Evolutionary conservation across 176 grass and related monocot species (phyloP).

Genomic region (Oryza meyeriana): DNA sequence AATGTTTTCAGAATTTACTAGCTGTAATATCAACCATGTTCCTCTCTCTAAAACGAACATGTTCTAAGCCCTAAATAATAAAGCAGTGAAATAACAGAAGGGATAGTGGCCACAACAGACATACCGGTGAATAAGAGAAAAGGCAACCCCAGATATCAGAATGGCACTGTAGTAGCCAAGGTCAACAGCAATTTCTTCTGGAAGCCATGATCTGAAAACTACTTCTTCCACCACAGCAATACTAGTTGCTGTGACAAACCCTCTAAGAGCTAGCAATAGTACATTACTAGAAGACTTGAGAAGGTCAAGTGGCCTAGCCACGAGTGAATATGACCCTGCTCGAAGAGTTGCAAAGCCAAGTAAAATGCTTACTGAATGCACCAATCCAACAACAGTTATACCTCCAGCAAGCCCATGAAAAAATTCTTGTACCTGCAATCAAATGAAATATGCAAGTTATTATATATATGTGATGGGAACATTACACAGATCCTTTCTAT

Average conservation of each 20-base stretch:
- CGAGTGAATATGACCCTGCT: slow-evolving; percentile 31
- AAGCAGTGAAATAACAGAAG: slow-evolving; percentile 23
- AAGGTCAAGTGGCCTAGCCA: slow-evolving; percentile 45
- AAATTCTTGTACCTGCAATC: slow-evolving; percentile 67
- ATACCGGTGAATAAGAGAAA: slow-evolving; percentile 91
- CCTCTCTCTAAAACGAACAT: not conserved
- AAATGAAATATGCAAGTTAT: slow-evolving; percentile 25
- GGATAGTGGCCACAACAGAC: slow-evolving; percentile 12
- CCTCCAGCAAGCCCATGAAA: slow-evolving; percentile 78
- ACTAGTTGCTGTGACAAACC: slow-evolving; percentile 66
- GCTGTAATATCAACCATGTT: slow-evolving; percentile 14
- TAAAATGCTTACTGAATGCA: slow-evolving; percentile 72
- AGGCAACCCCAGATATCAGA: slow-evolving; percentile 69
- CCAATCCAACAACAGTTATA: slow-evolving; percentile 57
- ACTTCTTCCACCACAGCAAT: slow-evolving; percentile 87
- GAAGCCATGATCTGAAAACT: slow-evolving; percentile 93
- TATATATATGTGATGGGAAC: not conserved
- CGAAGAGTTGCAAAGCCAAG: slow-evolving; percentile 71
- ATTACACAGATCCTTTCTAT: slow-evolving; percentile 6
- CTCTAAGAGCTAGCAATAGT: slow-evolving; percentile 47
- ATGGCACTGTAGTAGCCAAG: slow-evolving; percentile 73
- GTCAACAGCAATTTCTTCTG: slow-evolving; percentile 80
- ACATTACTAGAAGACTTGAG: slow-evolving; percentile 62
- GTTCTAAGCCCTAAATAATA: not conserved
- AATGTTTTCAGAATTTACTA: slow-evolving; percentile 7